These are phyloP conservation scores for Fusarium temperatum DNA, from an alignment of 2,329 filamentous ascomycete genomes.

Conservation along the genomic window DNA sequence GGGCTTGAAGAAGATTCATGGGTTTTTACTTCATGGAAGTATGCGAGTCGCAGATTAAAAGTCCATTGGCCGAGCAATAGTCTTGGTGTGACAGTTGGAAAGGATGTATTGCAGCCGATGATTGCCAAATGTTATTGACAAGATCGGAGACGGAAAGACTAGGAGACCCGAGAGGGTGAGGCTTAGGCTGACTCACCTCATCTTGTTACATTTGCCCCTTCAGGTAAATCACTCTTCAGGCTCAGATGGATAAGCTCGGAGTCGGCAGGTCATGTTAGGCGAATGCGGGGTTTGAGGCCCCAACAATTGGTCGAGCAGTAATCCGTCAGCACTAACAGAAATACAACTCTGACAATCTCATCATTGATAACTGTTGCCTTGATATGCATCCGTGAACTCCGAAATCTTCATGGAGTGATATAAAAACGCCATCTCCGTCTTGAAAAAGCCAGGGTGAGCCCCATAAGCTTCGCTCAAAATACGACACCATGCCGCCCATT, in stretches of 20 bases:
- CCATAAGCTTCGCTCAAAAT: rapidly evolving
- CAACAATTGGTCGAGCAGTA: neutral
- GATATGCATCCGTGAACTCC: rapidly evolving
- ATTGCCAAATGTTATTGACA: rapidly evolving
- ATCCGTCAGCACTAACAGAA: neutral
- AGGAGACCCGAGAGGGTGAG: rapidly evolving
- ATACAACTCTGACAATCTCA: neutral
- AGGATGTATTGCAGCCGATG: too few species aligned
- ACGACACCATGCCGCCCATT: neutral
- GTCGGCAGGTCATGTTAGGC: neutral
- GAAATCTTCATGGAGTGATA: neutral
- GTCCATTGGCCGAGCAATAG: neutral
- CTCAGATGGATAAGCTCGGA: neutral
- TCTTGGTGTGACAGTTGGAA: neutral
- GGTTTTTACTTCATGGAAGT: rapidly evolving
- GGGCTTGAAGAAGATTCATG: rapidly evolving
- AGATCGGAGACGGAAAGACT: neutral
- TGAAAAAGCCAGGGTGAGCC: rapidly evolving
- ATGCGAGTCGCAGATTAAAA: neutral
- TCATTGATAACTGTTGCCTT: neutral
- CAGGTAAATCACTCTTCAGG: rapidly evolving
- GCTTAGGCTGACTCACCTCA: rapidly evolving
- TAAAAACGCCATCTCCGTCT: rapidly evolving
- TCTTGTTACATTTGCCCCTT: neutral
- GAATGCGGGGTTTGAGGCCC: neutral